Base-by-base conservation (phyloP, 164 flowering plant genomes). In the Buxus sempervirens region DNA sequence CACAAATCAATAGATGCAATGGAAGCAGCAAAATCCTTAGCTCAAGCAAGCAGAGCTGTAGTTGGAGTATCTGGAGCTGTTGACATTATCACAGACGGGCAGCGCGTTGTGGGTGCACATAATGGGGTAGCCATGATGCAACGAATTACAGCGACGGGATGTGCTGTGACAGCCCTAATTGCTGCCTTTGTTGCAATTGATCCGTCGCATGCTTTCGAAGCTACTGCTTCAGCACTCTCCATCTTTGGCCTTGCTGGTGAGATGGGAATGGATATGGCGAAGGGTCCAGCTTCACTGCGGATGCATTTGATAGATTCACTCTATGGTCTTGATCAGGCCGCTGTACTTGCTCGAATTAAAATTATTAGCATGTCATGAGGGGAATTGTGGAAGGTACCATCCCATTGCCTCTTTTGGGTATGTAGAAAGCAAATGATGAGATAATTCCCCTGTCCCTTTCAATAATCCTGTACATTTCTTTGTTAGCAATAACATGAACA, bases 71-170 rank as follows among this genome's bases (percentile, higher is more conserved):
- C 97, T 38, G 98, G 98, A 51, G 96, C 97, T 15, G 81, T 88
- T 45, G 98, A 95, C 73, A 77, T 91, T 14, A 64, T 91, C 5
- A 95, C 96, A 26, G 93, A 91, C 56, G 97, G 98, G 45, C 57
- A 76, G 15, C 79, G 76, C 55, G 87, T 91, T 22, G 77, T 88
- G 45, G 88, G 96, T 42, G 94, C 70, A 23, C 80, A 69, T 62
- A 95, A 91, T 68, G 98, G 97, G 15, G 96, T 92, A 23, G 68
- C 88, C 15, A 83, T 95, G 94, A 58, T 95, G 92, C 96, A 88
- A 63, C 72, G 62, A 70, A 89, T 90, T 38, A 91, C 96, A 16
- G 97, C 97, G 14, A 86, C 97, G 0, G 97, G 98, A 18, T 91
- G 98, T 58, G 80, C 97, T 0, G 97, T 91, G 60, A 86, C 97